Conservation (phyloP, 2,329 filamentous ascomycete genomes). For the Falciphora oryzae region DNA sequence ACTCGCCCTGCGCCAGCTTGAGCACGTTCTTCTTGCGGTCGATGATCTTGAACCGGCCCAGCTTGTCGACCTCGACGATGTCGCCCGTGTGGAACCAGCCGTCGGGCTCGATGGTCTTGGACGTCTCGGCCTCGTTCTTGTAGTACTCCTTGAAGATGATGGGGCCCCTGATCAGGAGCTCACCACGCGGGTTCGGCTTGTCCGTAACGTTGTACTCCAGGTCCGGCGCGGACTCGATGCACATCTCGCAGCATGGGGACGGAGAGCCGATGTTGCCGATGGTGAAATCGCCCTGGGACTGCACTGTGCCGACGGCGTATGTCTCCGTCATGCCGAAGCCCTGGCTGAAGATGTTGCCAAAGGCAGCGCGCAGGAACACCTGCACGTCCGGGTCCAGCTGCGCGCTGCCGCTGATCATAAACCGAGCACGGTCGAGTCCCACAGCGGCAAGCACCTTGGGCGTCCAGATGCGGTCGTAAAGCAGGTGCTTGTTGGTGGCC, state of each 20-base stretch:
- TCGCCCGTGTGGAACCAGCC: slow-evolving; percentile 98
- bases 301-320: slow-evolving; percentile 70
- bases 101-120: slow-evolving; percentile 73
- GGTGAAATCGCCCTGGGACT: slow-evolving; percentile 64
- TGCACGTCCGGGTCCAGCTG: slow-evolving; percentile 86
- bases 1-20: slow-evolving; percentile 96
- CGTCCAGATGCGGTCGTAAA: slow-evolving; percentile 86
- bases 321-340: slow-evolving; percentile 94
- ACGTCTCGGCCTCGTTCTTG: slow-evolving; percentile 83
- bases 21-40: slow-evolving; percentile 99
- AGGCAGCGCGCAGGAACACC: slow-evolving; percentile 78
- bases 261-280: slow-evolving; percentile 78
- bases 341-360: slow-evolving; percentile 73
- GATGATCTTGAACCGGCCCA: slow-evolving; percentile 86
- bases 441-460: slow-evolving; percentile 80
- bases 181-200: slow-evolving; percentile 83
- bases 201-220: slow-evolving; percentile 89
- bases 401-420: slow-evolving; percentile 83
- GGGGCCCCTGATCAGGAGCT: slow-evolving; percentile 78
- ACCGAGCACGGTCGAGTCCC: slow-evolving; percentile 66
- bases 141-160: slow-evolving; percentile 81
- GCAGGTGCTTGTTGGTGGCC: slow-evolving; percentile 70
- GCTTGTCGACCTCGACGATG: slow-evolving; percentile 76
- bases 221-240: slow-evolving; percentile 81
- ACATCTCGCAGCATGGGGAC: slow-evolving; percentile 63